These are phyloP conservation scores for Lichtheimia corymbifera DNA, from an alignment of 371 early-diverging fungal species.

Conservation along the genomic window DNA sequence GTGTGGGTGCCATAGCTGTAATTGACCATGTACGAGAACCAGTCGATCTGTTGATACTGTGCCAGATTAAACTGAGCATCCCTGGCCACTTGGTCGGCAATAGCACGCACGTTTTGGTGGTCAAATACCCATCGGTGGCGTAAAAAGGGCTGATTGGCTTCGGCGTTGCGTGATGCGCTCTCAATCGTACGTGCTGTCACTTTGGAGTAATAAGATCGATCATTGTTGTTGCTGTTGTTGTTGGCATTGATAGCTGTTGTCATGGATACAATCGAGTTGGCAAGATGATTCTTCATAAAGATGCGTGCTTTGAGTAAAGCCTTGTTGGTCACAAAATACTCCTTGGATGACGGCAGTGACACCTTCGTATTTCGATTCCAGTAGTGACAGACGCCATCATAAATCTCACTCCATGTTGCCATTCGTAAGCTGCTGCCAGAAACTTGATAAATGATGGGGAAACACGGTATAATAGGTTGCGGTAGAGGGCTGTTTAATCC, in stretches of 20 bases:
- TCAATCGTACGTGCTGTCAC: conserved; percentile 33
- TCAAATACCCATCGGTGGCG: conserved; percentile 41
- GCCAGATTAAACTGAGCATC: conserved; percentile 29
- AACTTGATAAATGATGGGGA: conserved; percentile 46
- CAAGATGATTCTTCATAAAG: conserved; percentile 42
- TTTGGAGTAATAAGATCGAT: neutral
- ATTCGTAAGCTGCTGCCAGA: conserved; percentile 28
- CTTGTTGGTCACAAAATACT: conserved; percentile 42
- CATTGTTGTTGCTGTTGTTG: conserved; percentile 13
- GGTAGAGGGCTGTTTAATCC: conserved; percentile 20
- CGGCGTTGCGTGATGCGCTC: conserved; percentile 32
- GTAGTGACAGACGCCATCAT: conserved; percentile 37
- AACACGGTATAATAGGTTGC: conserved; percentile 32
- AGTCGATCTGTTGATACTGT: conserved; percentile 23
- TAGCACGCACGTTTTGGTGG: conserved; percentile 28
- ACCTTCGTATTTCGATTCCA: conserved; percentile 45
- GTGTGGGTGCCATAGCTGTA: conserved; percentile 46
- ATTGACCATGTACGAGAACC: conserved; percentile 43
- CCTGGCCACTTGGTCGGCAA: conserved; percentile 19
- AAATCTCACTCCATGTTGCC: conserved; percentile 34
- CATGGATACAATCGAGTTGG: conserved; percentile 35
- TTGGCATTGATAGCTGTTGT: conserved; percentile 23
- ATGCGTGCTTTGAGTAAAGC: conserved; percentile 39
- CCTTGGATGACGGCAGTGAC: conserved; percentile 29
- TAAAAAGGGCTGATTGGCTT: conserved; percentile 42